Evolutionary conservation across 306 rosid species (phyloP).

Genomic region (Lagenaria siceraria): DNA sequence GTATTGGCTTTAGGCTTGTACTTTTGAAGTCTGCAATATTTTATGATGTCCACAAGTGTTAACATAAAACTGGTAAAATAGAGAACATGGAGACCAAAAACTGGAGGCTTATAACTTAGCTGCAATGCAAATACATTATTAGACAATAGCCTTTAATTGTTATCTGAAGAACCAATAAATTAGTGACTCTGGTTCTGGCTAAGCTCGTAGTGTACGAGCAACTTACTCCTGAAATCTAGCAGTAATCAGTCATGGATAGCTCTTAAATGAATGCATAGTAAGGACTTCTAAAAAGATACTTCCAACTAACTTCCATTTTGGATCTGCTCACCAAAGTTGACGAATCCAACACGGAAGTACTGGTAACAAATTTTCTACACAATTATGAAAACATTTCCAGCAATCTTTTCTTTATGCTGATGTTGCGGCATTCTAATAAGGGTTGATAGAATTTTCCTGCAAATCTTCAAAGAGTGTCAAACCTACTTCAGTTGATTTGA

Average conservation of each 20-base stretch:
- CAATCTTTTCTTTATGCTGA: neutral
- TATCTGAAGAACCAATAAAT: neutral
- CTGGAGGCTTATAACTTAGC: neutral
- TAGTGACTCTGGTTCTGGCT: neutral
- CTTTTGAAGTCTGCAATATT: neutral
- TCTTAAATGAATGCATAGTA: neutral
- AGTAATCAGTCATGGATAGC: neutral
- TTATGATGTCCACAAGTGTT: neutral
- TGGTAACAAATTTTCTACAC: neutral
- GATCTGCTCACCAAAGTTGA: neutral
- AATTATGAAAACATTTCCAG: neutral
- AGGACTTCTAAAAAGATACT: neutral
- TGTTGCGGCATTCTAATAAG: neutral
- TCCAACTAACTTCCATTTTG: neutral
- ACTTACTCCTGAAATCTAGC: neutral
- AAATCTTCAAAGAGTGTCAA: neutral
- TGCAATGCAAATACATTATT: neutral
- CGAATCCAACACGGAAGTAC: neutral
- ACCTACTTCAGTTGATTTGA: neutral
- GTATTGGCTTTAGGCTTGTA: neutral
- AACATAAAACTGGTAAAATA: neutral
- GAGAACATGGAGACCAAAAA: neutral
- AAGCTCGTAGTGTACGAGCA: neutral
- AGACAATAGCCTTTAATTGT: neutral
- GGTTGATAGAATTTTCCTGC: neutral